Conservation (phyloP, 768 basidiomycete genomes). For the Saitozyma sp. region DNA sequence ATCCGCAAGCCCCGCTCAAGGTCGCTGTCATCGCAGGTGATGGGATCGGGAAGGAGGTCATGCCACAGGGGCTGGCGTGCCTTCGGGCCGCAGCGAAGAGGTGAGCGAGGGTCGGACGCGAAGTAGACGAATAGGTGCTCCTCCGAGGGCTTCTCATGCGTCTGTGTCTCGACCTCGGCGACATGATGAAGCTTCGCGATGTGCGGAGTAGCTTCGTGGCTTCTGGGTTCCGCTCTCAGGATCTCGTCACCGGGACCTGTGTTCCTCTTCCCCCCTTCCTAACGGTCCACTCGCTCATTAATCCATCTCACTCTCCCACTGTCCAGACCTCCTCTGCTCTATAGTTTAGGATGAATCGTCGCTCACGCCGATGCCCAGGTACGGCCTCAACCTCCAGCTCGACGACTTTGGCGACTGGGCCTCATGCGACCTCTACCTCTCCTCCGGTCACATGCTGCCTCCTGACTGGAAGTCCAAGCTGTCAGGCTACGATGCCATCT, state of each 20-base stretch:
- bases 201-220: too few species aligned
- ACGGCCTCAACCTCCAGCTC: background rate
- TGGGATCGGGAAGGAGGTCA: background rate
- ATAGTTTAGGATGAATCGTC: background rate
- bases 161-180: too few species aligned
- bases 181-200: too few species aligned
- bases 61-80: background rate
- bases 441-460: constrained; percentile 58
- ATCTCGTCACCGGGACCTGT: too few species aligned
- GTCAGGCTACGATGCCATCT: constrained; percentile 40
- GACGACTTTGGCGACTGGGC: background rate
- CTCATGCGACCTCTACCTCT: constrained; percentile 51
- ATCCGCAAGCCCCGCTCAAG: background rate
- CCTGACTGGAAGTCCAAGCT: constrained; percentile 32
- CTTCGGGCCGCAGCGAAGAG: constrained; percentile 1
- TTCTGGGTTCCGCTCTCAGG: too few species aligned
- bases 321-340: background rate
- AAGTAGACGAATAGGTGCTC: too few species aligned
- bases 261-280: too few species aligned
- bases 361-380: background rate
- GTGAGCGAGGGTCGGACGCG: background rate
- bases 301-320: too few species aligned
- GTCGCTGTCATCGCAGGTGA: constrained; percentile 13
- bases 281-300: too few species aligned
- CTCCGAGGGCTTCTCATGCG: too few species aligned